phyloP scores from a whole-genome alignment of 2,329 filamentous ascomycete species.

The Coccinonectria pachysandricola region DNA sequence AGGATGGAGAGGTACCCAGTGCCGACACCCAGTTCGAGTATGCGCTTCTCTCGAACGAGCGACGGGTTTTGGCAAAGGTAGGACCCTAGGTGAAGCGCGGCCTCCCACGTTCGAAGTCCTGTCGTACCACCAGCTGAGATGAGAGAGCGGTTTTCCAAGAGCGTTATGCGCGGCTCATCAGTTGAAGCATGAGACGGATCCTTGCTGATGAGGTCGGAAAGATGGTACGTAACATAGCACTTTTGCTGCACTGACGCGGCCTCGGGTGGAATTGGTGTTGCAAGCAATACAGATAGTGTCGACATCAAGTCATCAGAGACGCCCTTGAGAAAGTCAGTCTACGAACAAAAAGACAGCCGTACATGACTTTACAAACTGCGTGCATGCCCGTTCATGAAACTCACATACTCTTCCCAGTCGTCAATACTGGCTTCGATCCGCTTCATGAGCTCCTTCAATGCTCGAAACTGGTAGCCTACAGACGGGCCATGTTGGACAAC shows the following conservation, averaged over 20 bases:
- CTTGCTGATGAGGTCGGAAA: slow-evolving; percentile 24
- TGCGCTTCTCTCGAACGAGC: slow-evolving; percentile 40
- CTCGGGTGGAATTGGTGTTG: slow-evolving; percentile 53
- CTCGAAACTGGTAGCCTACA: slow-evolving; percentile 56
- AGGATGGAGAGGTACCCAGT: slow-evolving; percentile 68
- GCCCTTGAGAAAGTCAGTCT: slow-evolving; percentile 45
- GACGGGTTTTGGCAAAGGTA: slow-evolving; percentile 46
- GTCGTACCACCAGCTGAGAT: slow-evolving; percentile 65
- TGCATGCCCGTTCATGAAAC: slow-evolving; percentile 22
- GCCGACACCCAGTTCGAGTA: slow-evolving; percentile 66
- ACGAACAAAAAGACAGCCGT: not conserved
- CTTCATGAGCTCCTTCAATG: slow-evolving; percentile 62
- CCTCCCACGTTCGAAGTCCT: slow-evolving; percentile 73
- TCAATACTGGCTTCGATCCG: slow-evolving; percentile 64
- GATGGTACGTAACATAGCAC: slow-evolving; percentile 62
- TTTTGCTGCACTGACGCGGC: slow-evolving; percentile 57
- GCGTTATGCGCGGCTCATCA: slow-evolving; percentile 35
- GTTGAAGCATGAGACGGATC: slow-evolving; percentile 2
- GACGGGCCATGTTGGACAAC: slow-evolving; percentile 50
- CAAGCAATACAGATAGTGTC: slow-evolving; percentile 54
- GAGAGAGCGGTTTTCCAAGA: slow-evolving; percentile 59
- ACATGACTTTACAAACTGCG: not conserved
- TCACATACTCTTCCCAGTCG: slow-evolving; percentile 82
- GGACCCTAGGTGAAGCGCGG: slow-evolving; percentile 61
- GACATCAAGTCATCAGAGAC: slow-evolving; percentile 73